A percentile compares a stretch with the other conserved stretches of the same genome.
phyloP scores from a whole-genome alignment of 345 rosid genomes.

The Psidium guajava region DNA sequence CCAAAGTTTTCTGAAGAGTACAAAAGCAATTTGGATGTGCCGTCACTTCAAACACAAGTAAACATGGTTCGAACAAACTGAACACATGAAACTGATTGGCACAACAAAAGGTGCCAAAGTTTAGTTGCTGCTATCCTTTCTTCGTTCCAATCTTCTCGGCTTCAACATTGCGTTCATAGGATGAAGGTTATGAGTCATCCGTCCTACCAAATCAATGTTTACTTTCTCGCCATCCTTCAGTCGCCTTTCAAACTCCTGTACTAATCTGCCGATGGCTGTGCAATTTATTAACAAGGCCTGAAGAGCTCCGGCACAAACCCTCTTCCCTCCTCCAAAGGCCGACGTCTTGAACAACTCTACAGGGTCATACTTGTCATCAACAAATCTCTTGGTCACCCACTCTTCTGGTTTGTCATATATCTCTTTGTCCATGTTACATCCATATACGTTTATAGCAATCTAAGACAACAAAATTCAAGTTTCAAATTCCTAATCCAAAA shows the following conservation, averaged over 20 bases:
- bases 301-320: conserved; percentile 69
- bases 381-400: conserved; percentile 75
- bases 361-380: conserved; percentile 35
- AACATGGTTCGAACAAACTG: neutral
- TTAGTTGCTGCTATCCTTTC: neutral
- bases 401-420: conserved; percentile 59
- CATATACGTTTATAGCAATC: conserved; percentile 82
- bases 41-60: neutral
- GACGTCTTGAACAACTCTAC: conserved; percentile 66
- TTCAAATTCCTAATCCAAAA: neutral
- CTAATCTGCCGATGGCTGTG: conserved; percentile 53
- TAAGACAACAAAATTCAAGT: conserved; percentile 7
- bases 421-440: conserved; percentile 83
- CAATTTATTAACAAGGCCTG: conserved; percentile 54
- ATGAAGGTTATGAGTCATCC: conserved; percentile 62
- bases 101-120: neutral
- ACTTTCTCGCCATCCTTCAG: conserved; percentile 56
- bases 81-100: neutral
- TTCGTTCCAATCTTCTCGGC: conserved; percentile 22
- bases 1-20: neutral
- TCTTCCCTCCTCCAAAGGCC: conserved; percentile 89
- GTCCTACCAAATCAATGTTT: conserved; percentile 49
- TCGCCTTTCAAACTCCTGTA: conserved; percentile 75
- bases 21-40: neutral
- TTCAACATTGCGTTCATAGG: conserved; percentile 51